phyloP scores from a whole-genome alignment of 345 rosid species.

The Rhizophora apiculata region DNA sequence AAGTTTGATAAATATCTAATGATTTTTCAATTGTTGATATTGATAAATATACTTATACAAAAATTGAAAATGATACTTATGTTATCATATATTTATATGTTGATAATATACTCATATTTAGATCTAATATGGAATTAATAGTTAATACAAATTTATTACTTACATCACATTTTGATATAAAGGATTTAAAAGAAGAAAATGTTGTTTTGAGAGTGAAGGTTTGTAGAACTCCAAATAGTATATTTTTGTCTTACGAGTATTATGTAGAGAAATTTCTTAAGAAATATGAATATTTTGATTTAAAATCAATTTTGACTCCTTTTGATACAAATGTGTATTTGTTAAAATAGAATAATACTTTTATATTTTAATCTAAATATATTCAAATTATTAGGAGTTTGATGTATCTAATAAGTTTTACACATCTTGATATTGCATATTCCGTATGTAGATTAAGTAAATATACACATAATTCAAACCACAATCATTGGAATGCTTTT shows the following conservation, averaged over 20 bases:
- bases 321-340: not conserved
- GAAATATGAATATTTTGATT: not conserved
- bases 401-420: too few relatives aligned
- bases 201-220: not conserved
- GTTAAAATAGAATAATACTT: not conserved
- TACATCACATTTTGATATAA: not conserved
- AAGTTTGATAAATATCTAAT: not conserved
- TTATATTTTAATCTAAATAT: too few relatives aligned
- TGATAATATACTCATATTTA: not conserved
- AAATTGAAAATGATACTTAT: not conserved
- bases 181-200: not conserved
- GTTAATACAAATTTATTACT: not conserved
- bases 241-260: not conserved
- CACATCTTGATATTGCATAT: too few relatives aligned
- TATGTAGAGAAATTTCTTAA: not conserved
- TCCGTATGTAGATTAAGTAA: too few relatives aligned
- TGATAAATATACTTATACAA: not conserved
- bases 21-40: not conserved
- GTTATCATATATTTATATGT: not conserved
- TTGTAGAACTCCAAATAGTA: not conserved
- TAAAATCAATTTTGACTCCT: not conserved
- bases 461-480: too few relatives aligned
- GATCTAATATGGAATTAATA: not conserved
- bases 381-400: too few relatives aligned
- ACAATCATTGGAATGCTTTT: too few relatives aligned